phyloP scores from a whole-genome alignment of 2,329 filamentous ascomycete genomes.

The Ceratocystis ficicola region DNA sequence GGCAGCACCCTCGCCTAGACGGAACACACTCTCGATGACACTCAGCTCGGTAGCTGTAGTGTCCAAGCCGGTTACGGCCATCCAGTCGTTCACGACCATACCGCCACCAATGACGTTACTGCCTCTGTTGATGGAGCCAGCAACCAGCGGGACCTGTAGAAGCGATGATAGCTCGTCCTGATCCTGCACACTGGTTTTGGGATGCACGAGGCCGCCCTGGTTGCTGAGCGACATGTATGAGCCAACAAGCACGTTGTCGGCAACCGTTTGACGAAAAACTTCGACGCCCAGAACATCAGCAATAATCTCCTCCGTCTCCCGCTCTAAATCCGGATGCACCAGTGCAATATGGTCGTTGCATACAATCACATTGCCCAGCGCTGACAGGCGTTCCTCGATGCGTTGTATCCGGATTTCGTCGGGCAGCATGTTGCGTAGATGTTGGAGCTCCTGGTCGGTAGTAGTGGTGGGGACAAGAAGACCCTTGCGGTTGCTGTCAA shows the following conservation, averaged over 20 bases:
- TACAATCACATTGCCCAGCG: constrained; percentile 93
- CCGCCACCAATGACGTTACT: constrained; percentile 90
- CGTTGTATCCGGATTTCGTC: constrained; percentile 88
- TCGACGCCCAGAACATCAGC: constrained; percentile 85
- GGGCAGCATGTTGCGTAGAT: constrained; percentile 87
- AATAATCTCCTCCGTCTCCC: constrained; percentile 97
- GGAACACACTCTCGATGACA: constrained; percentile 92
- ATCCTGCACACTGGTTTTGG: constrained; percentile 92
- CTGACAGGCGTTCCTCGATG: constrained; percentile 92
- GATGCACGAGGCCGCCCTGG: constrained; percentile 91
- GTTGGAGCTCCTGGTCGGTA: constrained; percentile 95
- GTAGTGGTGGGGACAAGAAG: constrained; percentile 92
- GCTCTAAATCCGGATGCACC: constrained; percentile 89
- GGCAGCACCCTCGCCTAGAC: constrained; percentile 74
- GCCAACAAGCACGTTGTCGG: constrained; percentile 91
- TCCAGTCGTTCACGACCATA: constrained; percentile 95
- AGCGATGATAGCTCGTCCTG: constrained; percentile 92
- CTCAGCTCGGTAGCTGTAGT: constrained; percentile 91
- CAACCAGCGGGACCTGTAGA: constrained; percentile 89
- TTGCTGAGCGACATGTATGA: constrained; percentile 95
- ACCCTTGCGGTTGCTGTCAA: constrained; percentile 74
- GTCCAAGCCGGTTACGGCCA: constrained; percentile 82
- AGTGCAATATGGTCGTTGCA: constrained; percentile 94
- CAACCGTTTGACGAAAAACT: constrained; percentile 86
- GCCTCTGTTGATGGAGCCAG: constrained; percentile 85